Base-by-base conservation (phyloP, 2,329 filamentous ascomycete genomes). In the Diaporthe humulicola region DNA sequence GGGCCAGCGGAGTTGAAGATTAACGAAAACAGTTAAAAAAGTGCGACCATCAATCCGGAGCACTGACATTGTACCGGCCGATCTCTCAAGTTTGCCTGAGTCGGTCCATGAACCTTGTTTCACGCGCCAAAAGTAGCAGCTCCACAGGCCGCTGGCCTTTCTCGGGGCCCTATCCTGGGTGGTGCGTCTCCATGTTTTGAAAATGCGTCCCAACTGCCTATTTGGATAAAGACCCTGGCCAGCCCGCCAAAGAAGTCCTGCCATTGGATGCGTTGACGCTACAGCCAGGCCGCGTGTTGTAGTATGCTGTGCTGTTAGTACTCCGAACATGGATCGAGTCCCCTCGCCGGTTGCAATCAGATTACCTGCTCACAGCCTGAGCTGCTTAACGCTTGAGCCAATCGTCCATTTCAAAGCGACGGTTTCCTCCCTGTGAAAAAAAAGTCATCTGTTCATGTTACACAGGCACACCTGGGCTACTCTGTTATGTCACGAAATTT, bases 11-110 rank as follows among this genome's bases (percentile, higher is more conserved):
- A 66, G 69, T 15, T 52, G 28, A 36, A 54, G 64, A 70, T 64
- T 28, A 75, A 74, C 69, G 74, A 69, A 33, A 76, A 30, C 17
- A 75, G 52, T 3, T 75, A 76, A n/a, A 75, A 69, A 70, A 76
- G 25, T 15, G 73, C 60, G 74, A 78, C 3, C 40, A 64, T 64
- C 60, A 77, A 28, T 74, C 70, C 9, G 73, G 12, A 22, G 75
- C 70, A 14, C 76, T 71, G 17, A 78, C 52, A 85, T 3, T 77
- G n/a, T 83, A 45, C 87, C 85, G 84, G 81, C 86, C 12, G 90
- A 91, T 78, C 58, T 45, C 58, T 45, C 38, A 30, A 15, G 60
- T 42, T 45, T 48, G 40, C n/a, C 40, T 14, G 60, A 48, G n/a
- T 64, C 60, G 25, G 40, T 45, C 40, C 22, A 48, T 17, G 40